Percentiles rank a stretch among this genome's conserved stretches.
These are phyloP conservation scores for Vitis amurensis DNA, from an alignment of 164 flowering plant genomes.

Conservation along the genomic window DNA sequence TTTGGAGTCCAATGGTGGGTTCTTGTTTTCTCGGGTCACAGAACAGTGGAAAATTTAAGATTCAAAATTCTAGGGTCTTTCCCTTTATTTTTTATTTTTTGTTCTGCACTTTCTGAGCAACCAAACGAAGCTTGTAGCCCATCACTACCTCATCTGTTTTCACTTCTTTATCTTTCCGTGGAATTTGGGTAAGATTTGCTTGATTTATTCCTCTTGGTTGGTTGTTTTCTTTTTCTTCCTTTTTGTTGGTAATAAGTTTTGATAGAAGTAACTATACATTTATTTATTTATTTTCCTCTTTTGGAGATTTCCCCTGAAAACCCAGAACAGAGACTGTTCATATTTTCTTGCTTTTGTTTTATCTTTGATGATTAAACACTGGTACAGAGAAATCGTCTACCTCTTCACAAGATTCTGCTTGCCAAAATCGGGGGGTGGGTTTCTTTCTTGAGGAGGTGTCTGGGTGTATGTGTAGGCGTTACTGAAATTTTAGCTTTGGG, in stretches of 20 bases:
- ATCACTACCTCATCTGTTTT: background rate
- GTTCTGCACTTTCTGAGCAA: slow-evolving; percentile 5
- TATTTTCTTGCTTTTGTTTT: too few relatives aligned
- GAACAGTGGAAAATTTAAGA: background rate
- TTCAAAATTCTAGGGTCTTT: background rate
- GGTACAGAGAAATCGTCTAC: background rate
- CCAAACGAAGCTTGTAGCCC: background rate
- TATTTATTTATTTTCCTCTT: too few relatives aligned
- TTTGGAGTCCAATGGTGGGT: too few relatives aligned
- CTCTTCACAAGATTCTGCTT: background rate
- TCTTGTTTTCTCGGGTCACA: background rate
- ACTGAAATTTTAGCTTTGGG: background rate
- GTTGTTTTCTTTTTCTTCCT: too few relatives aligned
- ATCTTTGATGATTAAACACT: background rate
- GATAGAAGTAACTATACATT: too few relatives aligned
- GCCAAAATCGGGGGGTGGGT: too few relatives aligned
- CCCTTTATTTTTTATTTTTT: background rate
- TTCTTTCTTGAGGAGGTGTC: background rate
- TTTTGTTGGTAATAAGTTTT: too few relatives aligned
- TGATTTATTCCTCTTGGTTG: background rate
- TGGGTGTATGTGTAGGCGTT: background rate
- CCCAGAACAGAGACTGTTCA: too few relatives aligned
- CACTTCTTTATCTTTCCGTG: slow-evolving; percentile 2
- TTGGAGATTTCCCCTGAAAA: too few relatives aligned
- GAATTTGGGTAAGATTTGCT: slow-evolving; percentile 5